Evolutionary conservation across 495 filamentous ascomycete genomes (phyloP).

Genomic region (Aspergillus heteromorphus): DNA sequence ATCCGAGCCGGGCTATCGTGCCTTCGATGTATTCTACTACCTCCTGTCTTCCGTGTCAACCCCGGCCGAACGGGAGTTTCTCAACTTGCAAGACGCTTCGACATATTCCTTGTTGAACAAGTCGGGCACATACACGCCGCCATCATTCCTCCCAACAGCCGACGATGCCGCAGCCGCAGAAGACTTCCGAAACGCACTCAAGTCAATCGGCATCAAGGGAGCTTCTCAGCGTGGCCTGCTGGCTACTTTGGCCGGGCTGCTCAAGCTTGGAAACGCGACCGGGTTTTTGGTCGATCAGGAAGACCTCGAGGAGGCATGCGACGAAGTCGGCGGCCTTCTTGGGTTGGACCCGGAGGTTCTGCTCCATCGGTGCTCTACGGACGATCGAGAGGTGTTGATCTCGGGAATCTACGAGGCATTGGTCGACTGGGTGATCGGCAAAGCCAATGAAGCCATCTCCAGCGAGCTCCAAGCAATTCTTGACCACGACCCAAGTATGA

Average conservation of each 20-base stretch:
- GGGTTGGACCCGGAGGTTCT: conserved; percentile 85
- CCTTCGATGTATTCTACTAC: conserved; percentile 99
- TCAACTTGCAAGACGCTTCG: conserved; percentile 76
- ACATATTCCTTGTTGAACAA: conserved; percentile 72
- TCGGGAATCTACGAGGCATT: conserved; percentile 87
- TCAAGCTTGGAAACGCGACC: conserved; percentile 87
- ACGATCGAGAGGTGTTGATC: conserved; percentile 77
- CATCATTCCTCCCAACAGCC: conserved; percentile 84
- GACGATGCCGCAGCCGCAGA: conserved; percentile 92
- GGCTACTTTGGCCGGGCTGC: conserved; percentile 73
- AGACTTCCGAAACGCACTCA: conserved; percentile 78
- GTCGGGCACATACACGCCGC: conserved; percentile 82
- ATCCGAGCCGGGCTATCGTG: conserved; percentile 72
- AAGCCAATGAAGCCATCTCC: conserved; percentile 84
- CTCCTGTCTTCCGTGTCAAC: conserved; percentile 85
- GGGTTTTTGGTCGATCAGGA: conserved; percentile 84
- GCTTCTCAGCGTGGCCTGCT: conserved; percentile 71
- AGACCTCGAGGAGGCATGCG: conserved; percentile 76
- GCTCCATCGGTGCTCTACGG: conserved; percentile 68
- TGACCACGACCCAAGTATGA: conserved; percentile 57
- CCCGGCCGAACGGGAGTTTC: conserved; percentile 82
- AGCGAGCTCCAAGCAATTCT: conserved; percentile 63
- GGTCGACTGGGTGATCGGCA: conserved; percentile 88
- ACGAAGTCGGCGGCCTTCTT: conserved; percentile 81
- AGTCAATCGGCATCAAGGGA: conserved; percentile 89